phyloP scores from a whole-genome alignment of 495 filamentous ascomycete genomes.

The Hyaloscypha finlandica region DNA sequence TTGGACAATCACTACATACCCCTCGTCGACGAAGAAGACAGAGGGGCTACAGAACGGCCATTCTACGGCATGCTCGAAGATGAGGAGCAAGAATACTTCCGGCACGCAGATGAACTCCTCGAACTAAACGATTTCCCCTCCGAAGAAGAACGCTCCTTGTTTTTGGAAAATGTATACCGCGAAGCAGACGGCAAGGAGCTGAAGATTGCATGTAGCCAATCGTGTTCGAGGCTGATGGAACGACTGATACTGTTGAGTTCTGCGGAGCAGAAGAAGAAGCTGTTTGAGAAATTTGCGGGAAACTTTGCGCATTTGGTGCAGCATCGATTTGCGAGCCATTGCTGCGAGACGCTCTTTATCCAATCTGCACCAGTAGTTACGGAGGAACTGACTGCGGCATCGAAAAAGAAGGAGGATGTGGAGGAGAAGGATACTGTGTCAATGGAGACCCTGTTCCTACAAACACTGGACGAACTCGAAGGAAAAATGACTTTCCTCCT shows the following conservation, averaged over 20 bases:
- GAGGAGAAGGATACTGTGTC: constrained; percentile 44
- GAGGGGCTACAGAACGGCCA: constrained; percentile 41
- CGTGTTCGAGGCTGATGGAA: constrained; percentile 91
- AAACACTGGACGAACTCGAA: constrained; percentile 79
- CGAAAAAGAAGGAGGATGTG: constrained; percentile 36
- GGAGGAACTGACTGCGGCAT: constrained; percentile 58
- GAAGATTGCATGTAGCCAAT: constrained; percentile 93
- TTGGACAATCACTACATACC: constrained; percentile 29
- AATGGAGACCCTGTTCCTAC: constrained; percentile 84
- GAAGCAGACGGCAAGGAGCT: constrained; percentile 91
- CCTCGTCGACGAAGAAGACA: constrained; percentile 33
- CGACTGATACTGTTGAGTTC: constrained; percentile 81
- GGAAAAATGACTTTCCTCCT: constrained; percentile 80
- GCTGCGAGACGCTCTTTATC: constrained; percentile 90
- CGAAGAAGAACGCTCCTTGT: constrained; percentile 74
- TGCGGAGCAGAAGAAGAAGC: constrained; percentile 74
- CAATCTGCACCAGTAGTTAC: constrained; percentile 77
- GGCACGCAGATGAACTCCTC: constrained; percentile 80
- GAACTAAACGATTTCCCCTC: constrained; percentile 83
- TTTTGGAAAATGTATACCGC: constrained; percentile 80
- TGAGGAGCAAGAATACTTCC: constrained; percentile 94
- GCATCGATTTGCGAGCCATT: constrained; percentile 95
- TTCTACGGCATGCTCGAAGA: constrained; percentile 92
- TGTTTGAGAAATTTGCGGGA: constrained; percentile 83
- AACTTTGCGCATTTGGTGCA: constrained; percentile 88